Evolutionary conservation across 169 alveolate genomes (phyloP), one percentile per base, ranked within the genome.

Genomic region (Cryptosporidium ryanae): DNA sequence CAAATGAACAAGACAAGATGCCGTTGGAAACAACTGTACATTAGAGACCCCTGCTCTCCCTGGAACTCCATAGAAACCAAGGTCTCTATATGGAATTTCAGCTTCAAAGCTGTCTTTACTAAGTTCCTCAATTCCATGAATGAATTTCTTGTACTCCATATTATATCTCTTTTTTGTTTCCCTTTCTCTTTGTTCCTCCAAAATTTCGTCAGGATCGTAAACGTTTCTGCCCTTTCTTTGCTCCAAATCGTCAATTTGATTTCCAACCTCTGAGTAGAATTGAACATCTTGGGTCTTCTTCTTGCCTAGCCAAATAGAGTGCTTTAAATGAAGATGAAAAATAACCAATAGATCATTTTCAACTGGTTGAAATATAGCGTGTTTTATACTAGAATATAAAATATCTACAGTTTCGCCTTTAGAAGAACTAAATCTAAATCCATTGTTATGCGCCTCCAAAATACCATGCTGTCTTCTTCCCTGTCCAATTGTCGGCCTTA

Each of bases 301-400:
- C 89, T 94, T 96, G 2, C 99, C 99, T 15, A 97, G 96, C 94
- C 96, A 89, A 44, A 98, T 96, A n/a, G 98, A 97, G 64, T 95
- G 93, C 90, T 96, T 93, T 57, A 96, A 90, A 92, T 95, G 96
- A 91, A 98, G 97, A 91, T 98, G 99, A 13, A 98, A 89, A 67
- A 98, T 89, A 17, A 96, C 98, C 31, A 97, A 96, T 31, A 97
- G 90, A 82, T 98, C 99, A 54, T 97, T 95, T 82, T 96, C 98
- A 65, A 98, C 96, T 1, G 99, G 99, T 92, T 98, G 98, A 93
- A 96, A 96, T 76, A 98, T 95, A 2, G 98, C 98, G 82, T 97
- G 98, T 52, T 96, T 96, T 38, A 98, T 95, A 82, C 97, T 98
- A 21, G 96, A 84, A 87, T 96, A 98, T 43, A 96, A 92, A 31